These are phyloP conservation scores for Avicennia marina DNA, from an alignment of 257 asterid species.

Conservation along the genomic window DNA sequence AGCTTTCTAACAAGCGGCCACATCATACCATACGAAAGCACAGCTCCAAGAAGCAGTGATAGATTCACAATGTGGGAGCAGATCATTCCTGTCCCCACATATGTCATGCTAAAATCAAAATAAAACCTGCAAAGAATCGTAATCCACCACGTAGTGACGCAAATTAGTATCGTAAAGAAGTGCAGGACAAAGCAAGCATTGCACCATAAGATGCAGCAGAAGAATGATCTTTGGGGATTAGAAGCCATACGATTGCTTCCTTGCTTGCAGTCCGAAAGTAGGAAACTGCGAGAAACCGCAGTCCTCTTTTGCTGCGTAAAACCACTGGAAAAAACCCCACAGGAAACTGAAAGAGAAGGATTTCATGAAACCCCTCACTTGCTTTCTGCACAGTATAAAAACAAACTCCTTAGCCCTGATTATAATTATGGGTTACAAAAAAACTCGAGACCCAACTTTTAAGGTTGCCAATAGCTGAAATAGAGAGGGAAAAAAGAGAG, in stretches of 20 bases:
- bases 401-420: too few species aligned
- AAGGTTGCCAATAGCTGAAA: too few species aligned
- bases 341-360: conserved; percentile 56
- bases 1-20: conserved; percentile 66
- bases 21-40: conserved; percentile 79
- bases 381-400: conserved; percentile 55
- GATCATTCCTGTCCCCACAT: conserved; percentile 94
- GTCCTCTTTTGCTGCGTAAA: conserved; percentile 55
- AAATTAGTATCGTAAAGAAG: too few species aligned
- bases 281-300: conserved; percentile 86
- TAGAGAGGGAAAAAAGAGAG: not conserved
- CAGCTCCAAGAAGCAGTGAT: conserved; percentile 81
- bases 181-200: too few species aligned
- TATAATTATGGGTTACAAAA: not conserved
- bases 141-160: not conserved
- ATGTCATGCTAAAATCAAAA: conserved; percentile 86
- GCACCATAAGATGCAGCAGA: too few species aligned
- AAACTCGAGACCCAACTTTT: too few species aligned
- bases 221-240: not conserved
- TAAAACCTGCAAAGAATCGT: conserved; percentile 49
- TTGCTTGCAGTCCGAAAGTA: conserved; percentile 77
- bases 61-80: conserved; percentile 84
- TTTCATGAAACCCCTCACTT: conserved; percentile 64
- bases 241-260: conserved; percentile 60
- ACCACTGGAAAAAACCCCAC: conserved; percentile 90